Base-by-base conservation (phyloP, 208 protist genomes). In the Trypanosoma platydactyli region DNA sequence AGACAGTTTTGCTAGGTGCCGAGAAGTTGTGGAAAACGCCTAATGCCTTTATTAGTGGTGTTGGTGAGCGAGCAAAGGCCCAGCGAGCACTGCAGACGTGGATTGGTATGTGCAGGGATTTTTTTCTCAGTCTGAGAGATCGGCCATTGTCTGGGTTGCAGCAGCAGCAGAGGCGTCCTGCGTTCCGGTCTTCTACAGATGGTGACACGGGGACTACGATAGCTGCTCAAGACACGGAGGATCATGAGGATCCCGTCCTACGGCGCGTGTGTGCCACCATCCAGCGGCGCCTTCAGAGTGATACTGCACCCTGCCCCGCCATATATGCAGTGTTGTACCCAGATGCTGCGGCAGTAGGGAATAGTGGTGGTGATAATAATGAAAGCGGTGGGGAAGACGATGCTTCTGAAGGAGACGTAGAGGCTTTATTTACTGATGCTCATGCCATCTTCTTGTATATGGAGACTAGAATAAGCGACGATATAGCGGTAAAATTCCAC, bases 401-500 rank as follows among this genome's bases (percentile, higher is more conserved):
- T 12, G 48, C 68, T 16, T 60, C 54, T 29, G 53, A 71, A 15
- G 64, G 48, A 20, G 71, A 70, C 55, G 41, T 85, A 5, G 77
- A 83, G 12, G 65, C 78, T 35, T 73, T 76, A 55, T 95, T 95
- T 74, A 71, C 71, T 35, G 61, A 69, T 5, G 84, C 83, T 1
- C 81, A 90, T 63, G 60, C 66, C 22, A 50, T 51, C 53, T 95
- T 95, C 52, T 76, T 68, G 5, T 59, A 68, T 24, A 69, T 70
- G 55, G 84, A 81, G 5, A 48, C n/a, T 9, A 72, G 57, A 38
- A 72, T 80, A 35, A 76, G 67, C 22, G 80, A 93, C 40, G 79
- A 87, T n/a, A 66, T 79, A 9, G 92, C 94, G 74, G 80, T 96
- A 7, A 86, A 86, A 65, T 93, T 96, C 56, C 94, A 96, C 58